Evolutionary conservation across 768 basidiomycete genomes (phyloP).

Genomic region (Tricholoma hemisulphureum): DNA sequence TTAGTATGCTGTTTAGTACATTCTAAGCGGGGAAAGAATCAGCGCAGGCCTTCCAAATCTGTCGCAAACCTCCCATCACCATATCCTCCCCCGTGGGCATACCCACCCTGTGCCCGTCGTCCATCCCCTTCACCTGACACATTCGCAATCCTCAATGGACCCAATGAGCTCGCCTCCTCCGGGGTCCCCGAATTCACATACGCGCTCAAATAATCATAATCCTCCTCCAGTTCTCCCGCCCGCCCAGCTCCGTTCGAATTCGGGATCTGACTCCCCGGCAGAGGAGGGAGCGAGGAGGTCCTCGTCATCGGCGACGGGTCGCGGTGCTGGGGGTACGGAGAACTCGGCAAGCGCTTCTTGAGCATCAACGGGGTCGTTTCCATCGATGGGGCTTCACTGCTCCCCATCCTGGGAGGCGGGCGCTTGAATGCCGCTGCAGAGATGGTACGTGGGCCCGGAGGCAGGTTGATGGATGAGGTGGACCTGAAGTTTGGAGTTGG

Average conservation of each 20-base stretch:
- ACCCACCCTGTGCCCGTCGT: not conserved
- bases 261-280: constrained; percentile 14
- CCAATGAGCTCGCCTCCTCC: constrained; percentile 8
- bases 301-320: constrained; percentile 17
- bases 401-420: constrained; percentile 37
- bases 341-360: constrained; percentile 49
- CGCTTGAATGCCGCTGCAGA: constrained; percentile 75
- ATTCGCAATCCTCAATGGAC: constrained; percentile 6
- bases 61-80: constrained; percentile 45
- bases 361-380: constrained; percentile 49
- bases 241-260: not conserved
- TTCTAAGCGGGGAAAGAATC: not conserved
- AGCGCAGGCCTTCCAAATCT: constrained; percentile 36
- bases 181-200: constrained; percentile 37
- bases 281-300: constrained; percentile 6
- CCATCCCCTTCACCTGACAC: not conserved
- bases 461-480: constrained; percentile 13
- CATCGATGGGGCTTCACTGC: constrained; percentile 20
- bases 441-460: constrained; percentile 55
- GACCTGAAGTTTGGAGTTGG: constrained; percentile 16
- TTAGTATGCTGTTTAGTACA: too few species aligned
- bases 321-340: constrained; percentile 35
- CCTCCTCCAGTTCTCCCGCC: constrained; percentile 30
- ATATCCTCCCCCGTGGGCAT: constrained; percentile 18
- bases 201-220: constrained; percentile 59